These are phyloP conservation scores for Eleusine coracana DNA, from an alignment of 176 grass and related monocot genomes.

Conservation along the genomic window DNA sequence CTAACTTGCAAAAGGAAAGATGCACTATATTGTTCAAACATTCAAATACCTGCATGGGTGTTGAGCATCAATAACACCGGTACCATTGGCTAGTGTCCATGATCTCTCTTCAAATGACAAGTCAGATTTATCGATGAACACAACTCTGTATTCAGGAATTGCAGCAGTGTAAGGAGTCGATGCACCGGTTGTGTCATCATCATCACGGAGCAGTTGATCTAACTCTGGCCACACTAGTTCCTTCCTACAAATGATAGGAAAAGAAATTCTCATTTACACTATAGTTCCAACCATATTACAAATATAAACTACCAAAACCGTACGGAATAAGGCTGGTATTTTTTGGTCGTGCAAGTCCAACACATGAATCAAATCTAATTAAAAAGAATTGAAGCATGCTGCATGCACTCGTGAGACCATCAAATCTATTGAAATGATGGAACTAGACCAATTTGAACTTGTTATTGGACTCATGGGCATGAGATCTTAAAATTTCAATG, in stretches of 20 bases:
- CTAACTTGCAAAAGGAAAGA: slow-evolving; percentile 20
- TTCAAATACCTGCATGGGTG: slow-evolving; percentile 78
- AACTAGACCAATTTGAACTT: slow-evolving; percentile 9
- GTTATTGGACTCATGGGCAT: neutral
- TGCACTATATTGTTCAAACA: slow-evolving; percentile 3
- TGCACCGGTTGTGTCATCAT: slow-evolving; percentile 68
- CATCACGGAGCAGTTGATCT: slow-evolving; percentile 75
- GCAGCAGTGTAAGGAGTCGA: slow-evolving; percentile 86
- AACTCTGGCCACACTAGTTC: slow-evolving; percentile 90
- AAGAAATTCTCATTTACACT: neutral
- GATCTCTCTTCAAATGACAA: slow-evolving; percentile 54
- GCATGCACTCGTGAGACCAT: neutral
- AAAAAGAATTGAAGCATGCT: slow-evolving; percentile 5
- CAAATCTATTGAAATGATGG: slow-evolving; percentile 1
- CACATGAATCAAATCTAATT: neutral
- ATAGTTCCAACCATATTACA: slow-evolving; percentile 18
- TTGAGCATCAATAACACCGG: slow-evolving; percentile 67
- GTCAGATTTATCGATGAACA: slow-evolving; percentile 68
- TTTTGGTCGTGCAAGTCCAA: neutral
- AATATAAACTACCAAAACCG: neutral
- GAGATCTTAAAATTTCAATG: slow-evolving; percentile 2
- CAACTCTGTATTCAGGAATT: slow-evolving; percentile 87
- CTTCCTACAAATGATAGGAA: slow-evolving; percentile 65
- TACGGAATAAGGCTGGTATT: neutral
- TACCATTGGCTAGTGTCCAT: slow-evolving; percentile 76